These are phyloP conservation scores for Ustilago lituana DNA, from an alignment of 1,284 basidiomycete genomes.

Conservation along the genomic window DNA sequence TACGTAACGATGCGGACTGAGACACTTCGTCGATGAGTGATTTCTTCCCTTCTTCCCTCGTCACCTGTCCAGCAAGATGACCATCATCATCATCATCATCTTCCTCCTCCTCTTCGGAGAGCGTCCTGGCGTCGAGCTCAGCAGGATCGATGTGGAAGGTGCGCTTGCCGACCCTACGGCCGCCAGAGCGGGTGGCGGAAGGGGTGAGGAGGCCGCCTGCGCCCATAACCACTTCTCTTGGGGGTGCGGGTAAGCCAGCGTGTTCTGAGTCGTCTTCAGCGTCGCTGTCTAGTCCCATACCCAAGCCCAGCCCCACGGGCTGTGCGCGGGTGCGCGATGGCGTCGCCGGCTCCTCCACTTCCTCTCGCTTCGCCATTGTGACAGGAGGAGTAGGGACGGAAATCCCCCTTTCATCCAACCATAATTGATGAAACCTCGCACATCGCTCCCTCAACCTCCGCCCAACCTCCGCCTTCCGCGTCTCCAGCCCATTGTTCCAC, in stretches of 20 bases:
- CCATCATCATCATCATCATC: slow-evolving; percentile 4
- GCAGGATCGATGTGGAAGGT: slow-evolving; percentile 38
- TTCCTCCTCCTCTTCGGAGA: slow-evolving; percentile 24
- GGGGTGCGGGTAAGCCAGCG: slow-evolving; percentile 72
- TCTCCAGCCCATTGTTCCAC: slow-evolving; percentile 64
- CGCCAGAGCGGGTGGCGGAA: slow-evolving; percentile 36
- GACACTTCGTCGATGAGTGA: slow-evolving; percentile 35
- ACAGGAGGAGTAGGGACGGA: slow-evolving; percentile 8
- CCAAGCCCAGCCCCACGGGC: slow-evolving; percentile 15
- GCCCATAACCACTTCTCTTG: slow-evolving; percentile 76
- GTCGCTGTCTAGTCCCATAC: slow-evolving; percentile 76
- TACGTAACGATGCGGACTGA: no score
- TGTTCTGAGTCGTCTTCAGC: slow-evolving; percentile 83
- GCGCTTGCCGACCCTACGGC: slow-evolving; percentile 28
- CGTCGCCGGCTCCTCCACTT: slow-evolving; percentile 7
- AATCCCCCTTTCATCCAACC: slow-evolving; percentile 41
- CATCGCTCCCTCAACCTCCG: slow-evolving; percentile 45
- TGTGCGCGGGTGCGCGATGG: slow-evolving; percentile 12
- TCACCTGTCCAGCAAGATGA: not conserved
- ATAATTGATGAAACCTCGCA: slow-evolving; percentile 46
- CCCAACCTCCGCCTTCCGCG: slow-evolving; percentile 53
- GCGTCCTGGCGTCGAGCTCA: slow-evolving; percentile 25
- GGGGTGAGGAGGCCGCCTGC: slow-evolving; percentile 39
- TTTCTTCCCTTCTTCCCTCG: slow-evolving; percentile 9
- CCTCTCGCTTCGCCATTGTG: not conserved